Percentiles rank a stretch among this genome's conserved stretches.
Conservation (phyloP, 2,329 filamentous ascomycete species). For the Myrmaecium sp. region DNA sequence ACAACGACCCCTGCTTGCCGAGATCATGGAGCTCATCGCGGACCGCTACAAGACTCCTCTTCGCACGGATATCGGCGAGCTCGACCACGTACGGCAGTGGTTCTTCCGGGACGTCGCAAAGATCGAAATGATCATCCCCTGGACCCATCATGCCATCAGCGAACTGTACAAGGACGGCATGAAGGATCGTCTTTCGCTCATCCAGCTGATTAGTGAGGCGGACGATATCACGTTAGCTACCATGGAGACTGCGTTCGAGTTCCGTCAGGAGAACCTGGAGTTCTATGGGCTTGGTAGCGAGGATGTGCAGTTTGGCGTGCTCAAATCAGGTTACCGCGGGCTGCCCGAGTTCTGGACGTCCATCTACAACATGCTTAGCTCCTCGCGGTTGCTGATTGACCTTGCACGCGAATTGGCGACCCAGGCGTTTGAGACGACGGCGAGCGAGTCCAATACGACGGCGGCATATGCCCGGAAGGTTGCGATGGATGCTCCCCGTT, state of each 20-base stretch:
- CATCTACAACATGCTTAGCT: conserved; percentile 29
- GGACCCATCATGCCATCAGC: conserved; percentile 62
- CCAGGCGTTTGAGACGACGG: conserved; percentile 19
- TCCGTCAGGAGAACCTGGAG: conserved; percentile 51
- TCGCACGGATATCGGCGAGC: conserved; percentile 47
- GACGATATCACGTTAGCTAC: conserved; percentile 54
- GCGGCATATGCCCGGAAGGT: conserved; percentile 28
- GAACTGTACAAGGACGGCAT: conserved; percentile 47
- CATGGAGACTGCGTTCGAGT: conserved; percentile 47
- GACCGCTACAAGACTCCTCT: conserved; percentile 57
- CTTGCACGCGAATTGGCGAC: conserved; percentile 24
- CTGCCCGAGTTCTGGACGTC: conserved; percentile 81
- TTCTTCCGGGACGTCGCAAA: conserved; percentile 50
- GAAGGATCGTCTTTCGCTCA: conserved; percentile 33
- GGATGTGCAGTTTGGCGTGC: conserved; percentile 32
- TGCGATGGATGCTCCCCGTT: conserved; percentile 23
- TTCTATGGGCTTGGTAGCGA: conserved; percentile 60
- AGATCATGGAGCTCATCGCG: conserved; percentile 60
- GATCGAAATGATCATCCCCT: conserved; percentile 60
- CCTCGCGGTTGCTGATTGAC: conserved; percentile 21
- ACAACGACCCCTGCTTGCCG: conserved; percentile 53
- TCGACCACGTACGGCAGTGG: conserved; percentile 70
- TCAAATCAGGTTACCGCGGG: conserved; percentile 43
- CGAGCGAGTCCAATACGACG: conserved; percentile 8
- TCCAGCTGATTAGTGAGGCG: conserved; percentile 43